phyloP scores from a whole-genome alignment of 345 rosid genomes.

The sweet orange (Citrus sinensis) region DVS_A1.0 CM039166.1:9514501-9515000 shows the following conservation, averaged over 20 bases:
- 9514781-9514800: neutral
- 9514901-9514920: neutral
- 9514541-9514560: no score
- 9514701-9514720: neutral
- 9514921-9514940: neutral
- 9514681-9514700: no score
- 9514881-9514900: neutral
- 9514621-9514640: no score
- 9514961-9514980: no score
- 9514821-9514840: neutral
- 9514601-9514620: no score
- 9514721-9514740: neutral
- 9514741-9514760: neutral
- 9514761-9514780: neutral
- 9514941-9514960: slow-evolving; percentile 1
- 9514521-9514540: no score
- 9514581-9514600: no score
- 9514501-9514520: no score
- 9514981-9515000: neutral
- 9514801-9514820: neutral
- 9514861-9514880: neutral
- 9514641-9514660: no score
- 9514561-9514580: no score
- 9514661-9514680: no score
- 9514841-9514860: neutral